Evolutionary conservation across 176 grass and related monocot species (phyloP).

Genomic region (Phyllostachys edulis): DNA sequence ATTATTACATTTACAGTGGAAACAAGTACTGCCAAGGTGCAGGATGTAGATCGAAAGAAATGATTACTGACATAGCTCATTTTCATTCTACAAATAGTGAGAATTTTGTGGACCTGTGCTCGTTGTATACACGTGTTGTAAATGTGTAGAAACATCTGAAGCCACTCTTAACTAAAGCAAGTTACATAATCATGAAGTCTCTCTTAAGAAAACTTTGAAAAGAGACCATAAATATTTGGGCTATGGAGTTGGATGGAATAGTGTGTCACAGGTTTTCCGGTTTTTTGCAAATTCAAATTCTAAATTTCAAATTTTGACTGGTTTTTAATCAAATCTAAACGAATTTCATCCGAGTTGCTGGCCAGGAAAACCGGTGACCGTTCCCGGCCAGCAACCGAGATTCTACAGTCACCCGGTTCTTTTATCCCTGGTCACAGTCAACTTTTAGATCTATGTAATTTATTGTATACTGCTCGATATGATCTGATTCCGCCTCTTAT

Average conservation of each 20-base stretch:
- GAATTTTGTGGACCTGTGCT: neutral
- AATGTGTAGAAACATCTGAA: neutral
- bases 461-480: neutral
- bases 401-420: too few relatives aligned
- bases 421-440: neutral
- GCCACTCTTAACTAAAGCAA: neutral
- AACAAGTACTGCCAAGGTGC: neutral
- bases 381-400: too few relatives aligned
- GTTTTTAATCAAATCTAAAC: too few relatives aligned
- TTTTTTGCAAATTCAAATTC: too few relatives aligned
- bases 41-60: neutral
- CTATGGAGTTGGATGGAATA: neutral
- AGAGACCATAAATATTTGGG: neutral
- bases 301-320: too few relatives aligned
- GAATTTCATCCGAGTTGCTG: too few relatives aligned
- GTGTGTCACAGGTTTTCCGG: too few relatives aligned
- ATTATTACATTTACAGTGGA: neutral
- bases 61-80: neutral
- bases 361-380: too few relatives aligned
- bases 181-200: neutral
- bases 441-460: neutral
- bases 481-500: constrained; percentile 10
- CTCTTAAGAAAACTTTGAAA: neutral
- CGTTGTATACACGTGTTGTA: neutral
- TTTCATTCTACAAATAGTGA: neutral